Evolutionary conservation across 1,284 basidiomycete genomes (phyloP).

Genomic region (Chiua sp.): DNA sequence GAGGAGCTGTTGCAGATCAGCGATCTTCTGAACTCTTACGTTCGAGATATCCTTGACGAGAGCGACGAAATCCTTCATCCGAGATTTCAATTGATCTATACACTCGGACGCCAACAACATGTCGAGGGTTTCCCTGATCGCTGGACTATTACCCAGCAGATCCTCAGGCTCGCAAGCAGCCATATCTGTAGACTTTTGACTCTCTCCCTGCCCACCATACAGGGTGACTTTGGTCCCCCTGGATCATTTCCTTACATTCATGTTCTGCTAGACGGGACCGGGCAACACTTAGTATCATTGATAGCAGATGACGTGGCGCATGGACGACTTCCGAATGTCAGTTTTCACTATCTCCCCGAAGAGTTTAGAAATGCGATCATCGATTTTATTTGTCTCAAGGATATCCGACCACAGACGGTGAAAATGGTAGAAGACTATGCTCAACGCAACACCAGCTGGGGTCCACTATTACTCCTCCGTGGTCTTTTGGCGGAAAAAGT

Average conservation of each 20-base stretch:
- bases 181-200: constrained; percentile 9
- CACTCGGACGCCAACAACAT: constrained; percentile 43
- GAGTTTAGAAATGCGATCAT: constrained; percentile 19
- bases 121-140: constrained; percentile 50
- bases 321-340: constrained; percentile 22
- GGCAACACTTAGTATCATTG: constrained; percentile 22
- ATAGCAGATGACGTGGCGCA: constrained; percentile 31
- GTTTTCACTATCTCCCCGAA: constrained; percentile 19
- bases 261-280: constrained; percentile 30
- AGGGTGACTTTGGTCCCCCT: constrained; percentile 2
- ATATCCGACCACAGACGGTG: constrained; percentile 22
- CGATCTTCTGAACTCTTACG: constrained; percentile 10
- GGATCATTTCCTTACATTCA: constrained; percentile 38
- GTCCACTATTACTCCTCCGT: constrained; percentile 44
- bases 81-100: constrained; percentile 53
- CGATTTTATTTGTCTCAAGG: constrained; percentile 25
- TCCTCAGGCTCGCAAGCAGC: constrained; percentile 34
- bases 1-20: too few relatives aligned
- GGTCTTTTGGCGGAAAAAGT: constrained; percentile 48
- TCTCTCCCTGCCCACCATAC: constrained; percentile 22
- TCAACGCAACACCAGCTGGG: constrained; percentile 29
- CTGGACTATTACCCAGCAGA: constrained; percentile 48
- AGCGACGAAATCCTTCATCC: constrained; percentile 55
- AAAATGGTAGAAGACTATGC: constrained; percentile 17
- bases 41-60: constrained; percentile 55